Evolutionary conservation across 2,329 filamentous ascomycete genomes (phyloP).

Genomic region (Fusarium anguioides): DNA sequence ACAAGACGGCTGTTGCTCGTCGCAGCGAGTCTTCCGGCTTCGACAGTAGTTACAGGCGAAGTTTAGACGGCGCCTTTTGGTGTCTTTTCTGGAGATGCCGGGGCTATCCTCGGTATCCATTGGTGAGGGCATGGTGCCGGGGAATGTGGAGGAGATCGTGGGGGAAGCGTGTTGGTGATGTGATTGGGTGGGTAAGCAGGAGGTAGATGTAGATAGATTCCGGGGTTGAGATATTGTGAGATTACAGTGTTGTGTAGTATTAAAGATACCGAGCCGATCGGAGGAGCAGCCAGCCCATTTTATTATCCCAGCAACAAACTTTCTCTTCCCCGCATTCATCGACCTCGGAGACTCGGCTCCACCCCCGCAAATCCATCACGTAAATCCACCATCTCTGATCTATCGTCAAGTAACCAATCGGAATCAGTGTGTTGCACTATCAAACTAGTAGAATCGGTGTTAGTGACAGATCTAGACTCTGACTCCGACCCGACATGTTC

Average conservation of each 20-base stretch:
- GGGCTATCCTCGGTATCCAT: conserved; percentile 20
- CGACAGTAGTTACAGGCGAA: conserved; percentile 25
- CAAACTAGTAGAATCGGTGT: background rate
- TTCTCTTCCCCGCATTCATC: conserved; percentile 3
- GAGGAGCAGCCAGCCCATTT: background rate
- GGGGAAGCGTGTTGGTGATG: background rate
- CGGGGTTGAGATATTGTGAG: background rate
- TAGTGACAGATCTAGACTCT: background rate
- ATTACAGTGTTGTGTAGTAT: background rate
- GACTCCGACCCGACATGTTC: conserved; percentile 1
- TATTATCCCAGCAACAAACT: background rate
- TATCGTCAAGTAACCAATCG: background rate
- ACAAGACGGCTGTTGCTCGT: conserved; percentile 6
- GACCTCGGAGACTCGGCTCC: conserved; percentile 19
- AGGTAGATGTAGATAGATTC: background rate
- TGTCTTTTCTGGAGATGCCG: background rate
- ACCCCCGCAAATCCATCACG: conserved; percentile 13
- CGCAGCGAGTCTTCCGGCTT: conserved; percentile 5
- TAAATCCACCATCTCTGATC: background rate
- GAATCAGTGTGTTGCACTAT: background rate
- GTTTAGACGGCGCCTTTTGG: conserved; percentile 11
- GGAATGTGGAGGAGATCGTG: too few species aligned
- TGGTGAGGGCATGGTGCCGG: conserved; percentile 8
- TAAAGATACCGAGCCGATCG: conserved; percentile 25
- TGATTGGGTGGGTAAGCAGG: background rate